Base-by-base conservation (phyloP, 2,329 filamentous ascomycete genomes). In the Cryphonectria naterciae region DNA sequence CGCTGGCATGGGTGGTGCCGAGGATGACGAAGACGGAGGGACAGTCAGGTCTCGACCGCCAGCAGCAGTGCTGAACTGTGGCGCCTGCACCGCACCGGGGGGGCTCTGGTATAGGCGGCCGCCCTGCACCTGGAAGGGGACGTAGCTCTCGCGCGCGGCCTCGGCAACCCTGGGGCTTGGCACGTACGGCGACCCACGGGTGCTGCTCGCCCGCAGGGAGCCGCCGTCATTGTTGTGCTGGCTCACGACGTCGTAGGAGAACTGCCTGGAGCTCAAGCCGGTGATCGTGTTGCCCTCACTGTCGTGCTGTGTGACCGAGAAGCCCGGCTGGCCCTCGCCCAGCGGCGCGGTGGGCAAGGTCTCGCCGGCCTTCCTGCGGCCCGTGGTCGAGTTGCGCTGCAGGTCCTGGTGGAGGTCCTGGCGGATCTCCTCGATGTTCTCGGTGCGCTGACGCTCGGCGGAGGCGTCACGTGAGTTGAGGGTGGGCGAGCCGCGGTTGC, bases 401-500 rank as follows among this genome's bases (percentile, higher is more conserved):
- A 73, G 67, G 43, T 73, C 72, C 7, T 65, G n/a, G 15, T 66
- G 43, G 4, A 72, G 64, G 37, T 72, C 70, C 15, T 62, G 32
- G 5, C 72, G 72, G 43, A 73, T 35, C 56, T 67, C 60, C 56
- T 73, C 72, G 22, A 72, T 67, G 65, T 70, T 67, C 13, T 72
- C 67, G 37, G 60, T 49, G 43, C 67, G 65, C 37, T 66, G 37
- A 7, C 71, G 69, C 46, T 69, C 69, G 13, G 63, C 28, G 22
- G 67, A 71, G 25, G 17, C 46, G 4, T 71, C 67, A 35, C 67
- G 70, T 49, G 68, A 66, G 71, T 71, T 49, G 65, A 73, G 67
- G n/a, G 69, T 71, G 25, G 70, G 46, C 62, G 68, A 65, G 25
- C 41, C 46, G 3, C 43, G 58, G 15, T 65, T 65, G 46, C 52